Conservation (phyloP, 148 eudicot species). For the Vaccinium myrtillus region DNA sequence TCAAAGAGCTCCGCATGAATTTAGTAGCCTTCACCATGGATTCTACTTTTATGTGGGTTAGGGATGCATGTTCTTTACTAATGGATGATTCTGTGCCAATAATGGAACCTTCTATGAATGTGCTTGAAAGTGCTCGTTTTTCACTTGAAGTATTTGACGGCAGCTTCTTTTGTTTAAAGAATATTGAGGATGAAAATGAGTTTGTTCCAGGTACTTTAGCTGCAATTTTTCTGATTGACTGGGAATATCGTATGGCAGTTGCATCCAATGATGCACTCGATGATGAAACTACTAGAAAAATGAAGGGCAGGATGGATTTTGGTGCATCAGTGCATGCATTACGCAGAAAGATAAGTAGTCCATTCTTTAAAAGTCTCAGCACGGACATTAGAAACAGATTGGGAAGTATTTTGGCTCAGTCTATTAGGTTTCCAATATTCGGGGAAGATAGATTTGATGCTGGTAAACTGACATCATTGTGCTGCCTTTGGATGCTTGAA, state of each 20-base stretch:
- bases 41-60: conserved; percentile 61
- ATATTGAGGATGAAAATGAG: conserved; percentile 45
- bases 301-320: conserved; percentile 42
- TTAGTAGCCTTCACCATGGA: conserved; percentile 47
- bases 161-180: conserved; percentile 53
- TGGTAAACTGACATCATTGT: conserved; percentile 42
- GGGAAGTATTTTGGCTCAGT: conserved; percentile 45
- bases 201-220: conserved; percentile 52
- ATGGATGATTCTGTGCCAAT: conserved; percentile 26
- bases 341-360: conserved; percentile 37
- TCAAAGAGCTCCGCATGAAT: conserved; percentile 46
- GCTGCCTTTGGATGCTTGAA: conserved; percentile 69
- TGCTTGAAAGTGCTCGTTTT: conserved; percentile 58
- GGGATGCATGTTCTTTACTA: conserved; percentile 41
- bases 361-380: conserved; percentile 45
- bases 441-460: conserved; percentile 41
- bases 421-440: conserved; percentile 53
- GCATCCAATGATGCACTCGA: conserved; percentile 30
- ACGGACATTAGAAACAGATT: conserved; percentile 35
- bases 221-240: conserved; percentile 56
- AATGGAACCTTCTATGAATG: conserved; percentile 26
- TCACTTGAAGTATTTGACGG: conserved; percentile 67
- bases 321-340: conserved; percentile 54
- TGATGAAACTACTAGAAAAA: conserved; percentile 28
- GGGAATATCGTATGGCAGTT: conserved; percentile 57